Base-by-base conservation (phyloP, 2,329 filamentous ascomycete genomes). In the Zymoseptoria pseudotritici region DNA sequence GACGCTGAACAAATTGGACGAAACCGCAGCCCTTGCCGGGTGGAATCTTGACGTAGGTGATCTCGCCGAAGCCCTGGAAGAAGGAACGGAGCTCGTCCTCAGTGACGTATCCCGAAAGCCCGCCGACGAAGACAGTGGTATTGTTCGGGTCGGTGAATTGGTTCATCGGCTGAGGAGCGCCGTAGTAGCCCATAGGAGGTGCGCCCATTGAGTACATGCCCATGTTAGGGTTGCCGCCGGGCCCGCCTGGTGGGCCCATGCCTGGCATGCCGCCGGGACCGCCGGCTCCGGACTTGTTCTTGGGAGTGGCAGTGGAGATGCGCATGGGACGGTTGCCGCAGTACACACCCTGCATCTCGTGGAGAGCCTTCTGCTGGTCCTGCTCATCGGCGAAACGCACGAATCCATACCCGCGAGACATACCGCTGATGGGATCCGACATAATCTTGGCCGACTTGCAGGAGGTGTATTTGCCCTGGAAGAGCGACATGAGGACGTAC, bases 361-460 rank as follows among this genome's bases (percentile, higher is more conserved):
- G 88, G 21, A 99, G 83, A 65, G 94, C 93, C 63, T 92, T 90
- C 80, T 99, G 93, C 80, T 97, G 93, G 72, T 99, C 94, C 67
- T 86, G 85, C 80, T 97, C 93, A 67, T 96, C 91, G 56, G 91
- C 91, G 80, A 99, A 99, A 67, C 94, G 91, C 57, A 99, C 94
- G 71, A 99, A 99, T 53, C 94, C 94, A 72, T 99, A 99, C 59
- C 94, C 94, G 65, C 94, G 91, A 65, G 92, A 97, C 84, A 97
- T 93, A 69, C 94, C 94, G 65, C 89, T 96, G 78, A 97, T 94
- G 63, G 94, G 93, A 72, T 99, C 94, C 62, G 93, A 96, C 94
- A 99, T 99, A 78, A 99, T 99, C 84, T 99, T 99, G 72, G 94
- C 94, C 46, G 91, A 96, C 82, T 97, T 97, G 89, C 93, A 97